phyloP scores from a whole-genome alignment of 2,329 filamentous ascomycete genomes.

The Aspergillus jensenii region DNA sequence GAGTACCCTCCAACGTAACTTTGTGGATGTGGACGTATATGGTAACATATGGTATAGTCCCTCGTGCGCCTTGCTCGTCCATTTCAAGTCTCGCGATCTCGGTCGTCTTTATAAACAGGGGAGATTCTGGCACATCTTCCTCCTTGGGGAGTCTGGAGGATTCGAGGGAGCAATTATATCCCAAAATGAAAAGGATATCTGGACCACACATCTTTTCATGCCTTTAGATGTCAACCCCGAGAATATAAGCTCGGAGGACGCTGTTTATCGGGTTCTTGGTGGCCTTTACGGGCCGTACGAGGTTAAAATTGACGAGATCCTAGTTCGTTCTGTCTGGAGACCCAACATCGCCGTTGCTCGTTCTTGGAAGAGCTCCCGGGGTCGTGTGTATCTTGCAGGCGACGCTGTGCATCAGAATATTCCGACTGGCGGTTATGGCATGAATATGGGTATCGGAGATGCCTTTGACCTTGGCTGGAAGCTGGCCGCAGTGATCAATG shows the following conservation, averaged over 20 bases:
- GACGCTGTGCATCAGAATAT: conserved; percentile 33
- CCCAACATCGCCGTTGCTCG: conserved; percentile 30
- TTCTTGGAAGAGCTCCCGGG: conserved; percentile 16
- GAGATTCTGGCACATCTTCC: conserved; percentile 36
- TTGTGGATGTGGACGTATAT: too few relatives aligned
- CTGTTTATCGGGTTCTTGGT: conserved; percentile 26
- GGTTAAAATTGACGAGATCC: conserved; percentile 36
- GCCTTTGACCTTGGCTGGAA: conserved; percentile 39
- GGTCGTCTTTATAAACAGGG: conserved; percentile 22
- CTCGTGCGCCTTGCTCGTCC: conserved; percentile 19
- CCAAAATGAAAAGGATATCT: conserved; percentile 35
- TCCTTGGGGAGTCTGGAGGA: conserved; percentile 10
- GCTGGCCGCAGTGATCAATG: conserved; percentile 20
- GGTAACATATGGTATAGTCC: neutral
- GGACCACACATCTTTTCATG: conserved; percentile 26
- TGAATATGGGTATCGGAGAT: conserved; percentile 40
- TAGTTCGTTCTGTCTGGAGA: conserved; percentile 28
- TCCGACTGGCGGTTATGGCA: conserved; percentile 39
- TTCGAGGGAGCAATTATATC: conserved; percentile 16
- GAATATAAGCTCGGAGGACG: conserved; percentile 21
- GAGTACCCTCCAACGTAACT: neutral
- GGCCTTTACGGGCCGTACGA: conserved; percentile 3
- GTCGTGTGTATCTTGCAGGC: conserved; percentile 30
- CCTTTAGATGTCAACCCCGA: conserved; percentile 9
- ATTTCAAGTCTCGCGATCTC: conserved; percentile 33